Percentiles rank a stretch among this genome's conserved stretches.
Evolutionary conservation across 768 basidiomycete genomes (phyloP).

Genomic region (Psilocybe tampanensis): DNA sequence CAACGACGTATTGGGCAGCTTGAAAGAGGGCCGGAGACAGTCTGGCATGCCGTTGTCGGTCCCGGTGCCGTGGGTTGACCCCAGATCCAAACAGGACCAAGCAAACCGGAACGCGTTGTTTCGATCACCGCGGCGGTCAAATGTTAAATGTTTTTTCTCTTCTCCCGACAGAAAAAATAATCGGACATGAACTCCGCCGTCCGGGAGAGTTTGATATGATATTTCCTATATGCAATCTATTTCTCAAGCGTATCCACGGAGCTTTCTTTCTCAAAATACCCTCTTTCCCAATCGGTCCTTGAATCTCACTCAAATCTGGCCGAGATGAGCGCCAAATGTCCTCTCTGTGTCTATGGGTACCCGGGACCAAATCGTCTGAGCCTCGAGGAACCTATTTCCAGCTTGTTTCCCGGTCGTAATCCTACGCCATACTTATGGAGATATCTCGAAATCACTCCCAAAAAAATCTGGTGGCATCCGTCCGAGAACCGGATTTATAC

Average conservation of each 20-base stretch:
- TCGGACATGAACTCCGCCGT: slow-evolving; percentile 8
- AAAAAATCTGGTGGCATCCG: slow-evolving; percentile 10
- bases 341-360: slow-evolving; percentile 3
- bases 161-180: slow-evolving; percentile 4
- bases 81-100: not conserved
- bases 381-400: slow-evolving; percentile 1
- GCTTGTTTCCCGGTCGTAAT: slow-evolving; percentile 1
- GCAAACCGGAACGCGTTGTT: not conserved
- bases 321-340: slow-evolving; percentile 14
- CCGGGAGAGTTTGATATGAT: slow-evolving; percentile 5
- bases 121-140: slow-evolving; percentile 18
- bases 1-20: not conserved
- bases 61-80: not conserved
- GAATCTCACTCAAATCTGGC: slow-evolving; percentile 8
- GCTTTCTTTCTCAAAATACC: slow-evolving; percentile 11
- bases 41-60: not conserved
- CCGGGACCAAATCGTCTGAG: slow-evolving; percentile 9
- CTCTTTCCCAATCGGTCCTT: slow-evolving; percentile 8
- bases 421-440: slow-evolving; percentile 15
- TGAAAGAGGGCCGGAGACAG: too few species aligned
- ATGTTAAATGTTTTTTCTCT: slow-evolving; percentile 6
- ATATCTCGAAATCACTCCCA: slow-evolving; percentile 11
- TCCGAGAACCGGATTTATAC: slow-evolving; percentile 17
- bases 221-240: slow-evolving; percentile 1
- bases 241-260: slow-evolving; percentile 13